Conservation (phyloP, 768 basidiomycete species). For the Tricholoma furcatifolium region DNA sequence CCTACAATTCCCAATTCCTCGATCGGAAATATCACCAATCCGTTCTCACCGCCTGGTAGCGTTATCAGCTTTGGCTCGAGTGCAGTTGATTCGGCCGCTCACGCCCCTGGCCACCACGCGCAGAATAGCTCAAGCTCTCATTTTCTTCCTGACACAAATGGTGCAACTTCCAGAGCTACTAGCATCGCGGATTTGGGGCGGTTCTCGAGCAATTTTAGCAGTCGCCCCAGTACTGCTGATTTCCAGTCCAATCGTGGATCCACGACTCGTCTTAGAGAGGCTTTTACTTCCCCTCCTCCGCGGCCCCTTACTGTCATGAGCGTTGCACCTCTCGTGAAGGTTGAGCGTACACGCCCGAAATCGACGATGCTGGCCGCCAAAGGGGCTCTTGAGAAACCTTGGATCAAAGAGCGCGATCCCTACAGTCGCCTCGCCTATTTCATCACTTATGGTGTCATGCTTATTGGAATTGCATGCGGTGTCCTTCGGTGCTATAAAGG, state of each 20-base stretch:
- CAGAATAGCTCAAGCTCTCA: constrained; percentile 17
- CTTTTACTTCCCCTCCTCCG: constrained; percentile 56
- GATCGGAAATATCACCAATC: constrained; percentile 36
- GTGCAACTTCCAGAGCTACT: constrained; percentile 35
- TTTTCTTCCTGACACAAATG: constrained; percentile 35
- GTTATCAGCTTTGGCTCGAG: constrained; percentile 41
- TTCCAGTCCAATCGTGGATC: constrained; percentile 30
- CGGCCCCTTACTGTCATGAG: constrained; percentile 59
- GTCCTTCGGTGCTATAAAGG: constrained; percentile 56
- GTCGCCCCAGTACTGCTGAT: constrained; percentile 34
- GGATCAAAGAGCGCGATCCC: constrained; percentile 58
- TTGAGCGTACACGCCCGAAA: constrained; percentile 45
- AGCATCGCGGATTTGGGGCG: constrained; percentile 43
- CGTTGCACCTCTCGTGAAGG: constrained; percentile 41
- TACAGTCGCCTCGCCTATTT: constrained; percentile 55
- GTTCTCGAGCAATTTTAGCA: constrained; percentile 36
- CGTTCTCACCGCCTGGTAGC: constrained; percentile 54
- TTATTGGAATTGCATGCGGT: constrained; percentile 56
- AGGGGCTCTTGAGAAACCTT: constrained; percentile 54
- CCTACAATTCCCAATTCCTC: constrained; percentile 39
- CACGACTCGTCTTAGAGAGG: constrained; percentile 46
- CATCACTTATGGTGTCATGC: constrained; percentile 57
- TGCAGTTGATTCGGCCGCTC: constrained; percentile 26
- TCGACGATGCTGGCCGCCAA: constrained; percentile 44
- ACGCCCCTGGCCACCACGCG: constrained; percentile 22